Conservation (phyloP, 2,329 filamentous ascomycete genomes). For the Aureobasidium melanogenum region DNA sequence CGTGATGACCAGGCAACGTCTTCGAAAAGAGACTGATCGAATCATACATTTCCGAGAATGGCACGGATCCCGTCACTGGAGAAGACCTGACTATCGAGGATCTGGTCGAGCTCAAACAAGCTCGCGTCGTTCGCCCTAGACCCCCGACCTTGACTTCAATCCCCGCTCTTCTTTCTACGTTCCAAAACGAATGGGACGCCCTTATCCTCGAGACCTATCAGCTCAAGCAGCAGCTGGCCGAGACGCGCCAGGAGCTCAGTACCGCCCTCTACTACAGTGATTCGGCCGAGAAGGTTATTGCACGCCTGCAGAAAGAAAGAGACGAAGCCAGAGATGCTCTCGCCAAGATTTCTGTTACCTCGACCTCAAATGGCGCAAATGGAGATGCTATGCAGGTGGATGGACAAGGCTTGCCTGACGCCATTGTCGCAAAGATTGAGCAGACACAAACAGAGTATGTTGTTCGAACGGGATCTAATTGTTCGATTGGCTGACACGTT, state of each 20-base stretch:
- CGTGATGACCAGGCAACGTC: slow-evolving; percentile 55
- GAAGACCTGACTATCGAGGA: slow-evolving; percentile 78
- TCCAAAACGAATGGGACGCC: slow-evolving; percentile 98
- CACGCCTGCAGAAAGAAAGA: slow-evolving; percentile 77
- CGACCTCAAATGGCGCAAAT: slow-evolving; percentile 37
- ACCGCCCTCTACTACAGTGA: slow-evolving; percentile 95
- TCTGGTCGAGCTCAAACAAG: slow-evolving; percentile 76
- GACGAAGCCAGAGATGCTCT: slow-evolving; percentile 88
- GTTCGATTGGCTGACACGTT: slow-evolving; percentile 17
- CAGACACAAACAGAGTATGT: slow-evolving; percentile 71
- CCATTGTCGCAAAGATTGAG: slow-evolving; percentile 64
- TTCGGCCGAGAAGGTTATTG: slow-evolving; percentile 91
- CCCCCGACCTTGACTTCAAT: slow-evolving; percentile 94
- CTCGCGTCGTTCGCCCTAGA: slow-evolving; percentile 75
- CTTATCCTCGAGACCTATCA: slow-evolving; percentile 87
- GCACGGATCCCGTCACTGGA: slow-evolving; percentile 82
- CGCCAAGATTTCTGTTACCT: slow-evolving; percentile 69
- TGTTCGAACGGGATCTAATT: neutral
- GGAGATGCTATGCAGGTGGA: slow-evolving; percentile 94
- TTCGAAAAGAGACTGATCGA: slow-evolving; percentile 95
- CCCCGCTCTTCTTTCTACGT: slow-evolving; percentile 83
- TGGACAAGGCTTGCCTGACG: slow-evolving; percentile 63
- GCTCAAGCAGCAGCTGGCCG: slow-evolving; percentile 76
- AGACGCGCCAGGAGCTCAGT: slow-evolving; percentile 87
- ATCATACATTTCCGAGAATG: slow-evolving; percentile 86